These are phyloP conservation scores for Pachysandra terminalis DNA, from an alignment of 164 flowering plant genomes.

Conservation along the genomic window DNA sequence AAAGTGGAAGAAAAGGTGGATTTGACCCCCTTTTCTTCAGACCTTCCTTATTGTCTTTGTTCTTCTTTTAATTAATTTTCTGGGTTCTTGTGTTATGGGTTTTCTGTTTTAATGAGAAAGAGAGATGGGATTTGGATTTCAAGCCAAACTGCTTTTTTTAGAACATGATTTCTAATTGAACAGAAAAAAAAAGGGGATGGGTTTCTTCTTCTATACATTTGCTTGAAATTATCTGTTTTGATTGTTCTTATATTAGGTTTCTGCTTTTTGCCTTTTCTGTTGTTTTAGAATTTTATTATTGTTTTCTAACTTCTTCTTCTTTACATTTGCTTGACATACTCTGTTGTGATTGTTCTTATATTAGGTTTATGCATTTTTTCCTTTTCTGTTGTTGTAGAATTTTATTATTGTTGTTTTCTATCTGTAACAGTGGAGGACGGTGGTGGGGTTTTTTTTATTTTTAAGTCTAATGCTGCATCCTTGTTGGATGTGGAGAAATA, in stretches of 20 bases:
- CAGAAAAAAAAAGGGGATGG: neutral
- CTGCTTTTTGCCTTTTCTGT: neutral
- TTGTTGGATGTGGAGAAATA: conserved; percentile 41
- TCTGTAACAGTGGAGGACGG: conserved; percentile 33
- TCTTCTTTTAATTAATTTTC: neutral
- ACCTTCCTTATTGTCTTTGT: neutral
- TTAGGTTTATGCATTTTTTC: too few species aligned
- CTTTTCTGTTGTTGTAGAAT: neutral
- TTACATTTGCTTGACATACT: too few species aligned
- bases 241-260: neutral
- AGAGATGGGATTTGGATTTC: conserved; percentile 4
- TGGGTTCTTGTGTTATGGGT: conserved; percentile 3
- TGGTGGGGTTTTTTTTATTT: neutral
- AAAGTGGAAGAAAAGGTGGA: conserved; percentile 1
- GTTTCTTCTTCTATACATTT: neutral
- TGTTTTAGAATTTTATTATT: neutral
- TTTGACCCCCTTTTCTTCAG: conserved; percentile 8
- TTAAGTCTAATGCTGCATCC: conserved; percentile 12
- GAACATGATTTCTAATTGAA: neutral
- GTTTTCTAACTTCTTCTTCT: conserved; percentile 22
- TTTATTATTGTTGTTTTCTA: neutral
- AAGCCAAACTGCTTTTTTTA: neutral
- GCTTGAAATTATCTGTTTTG: conserved; percentile 3
- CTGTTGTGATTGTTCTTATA: too few species aligned
- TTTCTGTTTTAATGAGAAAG: conserved; percentile 6